These are phyloP conservation scores for Immersiporthe knoxdaviesiana DNA, from an alignment of 2,329 filamentous ascomycete genomes.

Conservation along the genomic window DNA sequence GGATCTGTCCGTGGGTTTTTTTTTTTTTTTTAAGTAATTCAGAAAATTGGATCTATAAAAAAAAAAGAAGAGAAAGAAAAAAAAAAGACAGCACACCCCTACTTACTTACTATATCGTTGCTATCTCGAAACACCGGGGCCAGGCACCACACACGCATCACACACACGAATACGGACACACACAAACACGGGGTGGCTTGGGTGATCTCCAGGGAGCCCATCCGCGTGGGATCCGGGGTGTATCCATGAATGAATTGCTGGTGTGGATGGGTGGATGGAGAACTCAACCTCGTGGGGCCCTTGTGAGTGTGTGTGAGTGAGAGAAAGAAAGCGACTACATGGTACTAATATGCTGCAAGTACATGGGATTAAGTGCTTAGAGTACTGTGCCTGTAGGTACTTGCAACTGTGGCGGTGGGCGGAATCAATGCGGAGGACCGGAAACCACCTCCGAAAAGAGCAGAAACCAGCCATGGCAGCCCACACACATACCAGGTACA, in stretches of 20 bases:
- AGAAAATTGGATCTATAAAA: too few relatives aligned
- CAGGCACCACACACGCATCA: conserved; percentile 5
- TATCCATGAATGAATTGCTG: neutral
- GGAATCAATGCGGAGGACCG: neutral
- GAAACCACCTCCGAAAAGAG: neutral
- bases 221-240: neutral
- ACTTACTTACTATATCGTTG: neutral
- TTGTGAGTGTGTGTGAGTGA: too few relatives aligned
- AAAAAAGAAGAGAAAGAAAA: neutral
- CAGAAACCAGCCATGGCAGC: neutral
- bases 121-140: neutral
- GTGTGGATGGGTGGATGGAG: neutral
- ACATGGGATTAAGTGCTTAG: neutral
- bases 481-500: too few relatives aligned
- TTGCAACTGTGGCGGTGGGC: neutral
- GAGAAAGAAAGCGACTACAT: neutral
- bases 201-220: neutral
- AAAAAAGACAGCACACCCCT: neutral
- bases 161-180: neutral
- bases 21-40: neutral
- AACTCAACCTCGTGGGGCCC: neutral
- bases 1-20: neutral
- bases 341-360: too few relatives aligned
- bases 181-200: neutral
- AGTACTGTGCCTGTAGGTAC: too few relatives aligned